Evolutionary conservation across 108 stramenopile genomes (phyloP).

Genomic region (Seminavis robusta): DNA sequence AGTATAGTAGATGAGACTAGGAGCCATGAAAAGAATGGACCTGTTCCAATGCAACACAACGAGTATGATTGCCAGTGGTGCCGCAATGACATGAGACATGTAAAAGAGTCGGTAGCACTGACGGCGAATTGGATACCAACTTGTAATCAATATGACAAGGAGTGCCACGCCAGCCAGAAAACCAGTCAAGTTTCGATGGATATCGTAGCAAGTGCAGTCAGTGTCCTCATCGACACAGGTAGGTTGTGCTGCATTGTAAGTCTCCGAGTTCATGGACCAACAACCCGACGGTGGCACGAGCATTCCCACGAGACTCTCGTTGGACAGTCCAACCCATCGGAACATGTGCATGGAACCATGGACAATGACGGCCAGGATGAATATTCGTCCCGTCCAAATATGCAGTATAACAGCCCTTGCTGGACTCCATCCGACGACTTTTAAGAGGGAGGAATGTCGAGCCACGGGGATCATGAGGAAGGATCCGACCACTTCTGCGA

Average conservation of each 20-base stretch:
- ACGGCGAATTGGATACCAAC: slow-evolving; percentile 38
- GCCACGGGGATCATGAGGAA: slow-evolving; percentile 47
- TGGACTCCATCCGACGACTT: slow-evolving; percentile 39
- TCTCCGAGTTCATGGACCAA: slow-evolving; percentile 21
- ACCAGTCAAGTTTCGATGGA: slow-evolving; percentile 49
- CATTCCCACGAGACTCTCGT: slow-evolving; percentile 15
- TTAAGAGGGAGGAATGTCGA: slow-evolving; percentile 33
- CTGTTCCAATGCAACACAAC: slow-evolving; percentile 59
- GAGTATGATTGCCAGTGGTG: slow-evolving; percentile 26
- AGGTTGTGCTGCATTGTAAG: slow-evolving; percentile 38
- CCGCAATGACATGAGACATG: slow-evolving; percentile 24
- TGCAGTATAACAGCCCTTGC: slow-evolving; percentile 31
- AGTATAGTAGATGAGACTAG: slow-evolving; percentile 57
- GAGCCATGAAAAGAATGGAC: slow-evolving; percentile 50
- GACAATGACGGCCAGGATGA: slow-evolving; percentile 19
- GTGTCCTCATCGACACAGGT: slow-evolving; percentile 26
- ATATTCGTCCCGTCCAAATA: slow-evolving; percentile 44
- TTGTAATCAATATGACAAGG: slow-evolving; percentile 30
- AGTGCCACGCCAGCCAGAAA: slow-evolving; percentile 28
- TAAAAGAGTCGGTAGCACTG: slow-evolving; percentile 46
- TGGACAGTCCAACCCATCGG: slow-evolving; percentile 19
- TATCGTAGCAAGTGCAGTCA: slow-evolving; percentile 49
- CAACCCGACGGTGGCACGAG: slow-evolving; percentile 36
- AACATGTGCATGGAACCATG: slow-evolving; percentile 45
- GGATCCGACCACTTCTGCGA: slow-evolving; percentile 29